Conservation (phyloP, 2,329 filamentous ascomycete genomes). For the Aureobasidium pullulans region DNA sequence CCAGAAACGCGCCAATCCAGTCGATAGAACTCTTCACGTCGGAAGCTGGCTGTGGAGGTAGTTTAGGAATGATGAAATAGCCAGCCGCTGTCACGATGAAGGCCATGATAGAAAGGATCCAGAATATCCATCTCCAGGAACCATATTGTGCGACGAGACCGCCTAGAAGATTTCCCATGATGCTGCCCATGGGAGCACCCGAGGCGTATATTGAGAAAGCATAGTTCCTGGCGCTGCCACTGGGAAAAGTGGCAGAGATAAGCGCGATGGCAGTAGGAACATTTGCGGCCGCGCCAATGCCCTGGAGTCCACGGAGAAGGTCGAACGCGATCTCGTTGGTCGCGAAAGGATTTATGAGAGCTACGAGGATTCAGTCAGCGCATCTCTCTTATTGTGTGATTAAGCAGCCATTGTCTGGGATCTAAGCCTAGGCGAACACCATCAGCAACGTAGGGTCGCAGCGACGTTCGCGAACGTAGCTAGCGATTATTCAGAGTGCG, state of each 20-base stretch:
- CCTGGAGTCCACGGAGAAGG: constrained; percentile 59
- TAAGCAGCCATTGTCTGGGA: too few relatives aligned
- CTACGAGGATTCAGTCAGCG: too few relatives aligned
- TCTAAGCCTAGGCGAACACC: too few relatives aligned
- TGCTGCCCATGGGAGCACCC: constrained; percentile 56
- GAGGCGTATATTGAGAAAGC: constrained; percentile 59
- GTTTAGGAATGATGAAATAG: constrained; percentile 52
- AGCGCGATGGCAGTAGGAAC: constrained; percentile 66
- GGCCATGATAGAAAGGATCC: constrained; percentile 54
- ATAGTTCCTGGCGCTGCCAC: constrained; percentile 62
- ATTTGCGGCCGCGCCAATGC: constrained; percentile 61
- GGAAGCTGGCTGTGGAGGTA: constrained; percentile 25
- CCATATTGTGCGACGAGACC: constrained; percentile 57
- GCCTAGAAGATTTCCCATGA: constrained; percentile 58
- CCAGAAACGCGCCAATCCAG: constrained; percentile 58
- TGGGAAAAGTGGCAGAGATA: constrained; percentile 58
- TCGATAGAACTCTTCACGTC: constrained; percentile 47
- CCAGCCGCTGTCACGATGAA: constrained; percentile 50
- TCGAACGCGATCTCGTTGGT: constrained; percentile 62
- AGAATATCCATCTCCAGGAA: constrained; percentile 62
- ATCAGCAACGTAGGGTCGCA: too few relatives aligned
- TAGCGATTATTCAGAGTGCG: too few relatives aligned
- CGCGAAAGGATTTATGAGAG: constrained; percentile 56
- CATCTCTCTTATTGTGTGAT: too few relatives aligned
- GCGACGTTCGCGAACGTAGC: too few relatives aligned